Conservation (phyloP, 495 filamentous ascomycete species). For the Talaromyces trachyspermus region DNA sequence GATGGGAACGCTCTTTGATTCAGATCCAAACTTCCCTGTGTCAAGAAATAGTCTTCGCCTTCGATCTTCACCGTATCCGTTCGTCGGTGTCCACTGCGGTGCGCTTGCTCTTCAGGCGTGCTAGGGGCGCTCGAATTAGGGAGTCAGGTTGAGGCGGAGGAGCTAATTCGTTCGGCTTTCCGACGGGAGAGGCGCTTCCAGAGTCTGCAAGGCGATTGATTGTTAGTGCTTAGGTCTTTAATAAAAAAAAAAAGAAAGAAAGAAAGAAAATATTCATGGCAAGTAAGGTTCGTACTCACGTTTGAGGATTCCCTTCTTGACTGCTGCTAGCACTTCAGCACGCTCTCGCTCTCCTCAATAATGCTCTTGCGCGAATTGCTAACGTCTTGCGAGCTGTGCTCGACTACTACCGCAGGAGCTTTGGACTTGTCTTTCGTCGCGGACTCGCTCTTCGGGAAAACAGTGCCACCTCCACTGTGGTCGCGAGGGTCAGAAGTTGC, state of each 20-base stretch:
- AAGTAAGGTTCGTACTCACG: conserved; percentile 51
- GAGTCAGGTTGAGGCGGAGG: conserved; percentile 60
- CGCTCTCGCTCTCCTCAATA: conserved; percentile 81
- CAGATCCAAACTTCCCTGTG: conserved; percentile 52
- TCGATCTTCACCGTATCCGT: conserved; percentile 64
- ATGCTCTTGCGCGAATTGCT: conserved; percentile 69
- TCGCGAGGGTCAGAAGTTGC: conserved; percentile 66
- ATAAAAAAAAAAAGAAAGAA: no score
- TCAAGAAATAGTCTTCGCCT: conserved; percentile 81
- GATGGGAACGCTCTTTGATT: conserved; percentile 65
- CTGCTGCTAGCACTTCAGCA: conserved; percentile 79
- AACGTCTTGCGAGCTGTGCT: conserved; percentile 53
- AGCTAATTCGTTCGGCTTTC: conserved; percentile 41
- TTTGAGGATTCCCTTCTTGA: conserved; percentile 93
- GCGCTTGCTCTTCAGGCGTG: conserved; percentile 67
- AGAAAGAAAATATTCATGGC: conserved; percentile 1
- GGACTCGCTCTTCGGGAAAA: conserved; percentile 79
- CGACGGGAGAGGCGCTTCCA: conserved; percentile 60
- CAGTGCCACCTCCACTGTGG: conserved; percentile 65
- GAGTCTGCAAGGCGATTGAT: no score
- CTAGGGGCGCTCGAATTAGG: conserved; percentile 75
- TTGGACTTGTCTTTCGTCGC: conserved; percentile 31
- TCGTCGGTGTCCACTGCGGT: conserved; percentile 47
- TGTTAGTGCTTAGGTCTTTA: no score
- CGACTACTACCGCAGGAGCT: conserved; percentile 38